These are phyloP conservation scores for Calonectria naviculata DNA, from an alignment of 2,329 filamentous ascomycete genomes.

Conservation along the genomic window DNA sequence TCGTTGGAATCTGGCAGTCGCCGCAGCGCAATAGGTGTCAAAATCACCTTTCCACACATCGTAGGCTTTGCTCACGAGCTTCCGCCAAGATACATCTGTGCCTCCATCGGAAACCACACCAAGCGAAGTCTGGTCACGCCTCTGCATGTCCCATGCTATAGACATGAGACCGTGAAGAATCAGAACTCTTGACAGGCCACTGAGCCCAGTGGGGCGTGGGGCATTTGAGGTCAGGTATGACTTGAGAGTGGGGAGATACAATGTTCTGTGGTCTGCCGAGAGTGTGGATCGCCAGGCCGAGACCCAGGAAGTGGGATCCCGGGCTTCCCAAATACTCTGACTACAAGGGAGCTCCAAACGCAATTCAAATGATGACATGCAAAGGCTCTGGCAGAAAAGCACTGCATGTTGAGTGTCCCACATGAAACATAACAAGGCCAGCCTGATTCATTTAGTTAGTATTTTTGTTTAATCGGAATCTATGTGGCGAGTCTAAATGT, in stretches of 20 bases:
- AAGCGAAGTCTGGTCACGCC: constrained; percentile 70
- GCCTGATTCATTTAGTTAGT: constrained; percentile 39
- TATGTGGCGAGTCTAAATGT: background rate
- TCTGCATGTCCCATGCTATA: constrained; percentile 70
- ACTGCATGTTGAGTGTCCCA: constrained; percentile 75
- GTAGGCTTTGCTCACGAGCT: constrained; percentile 63
- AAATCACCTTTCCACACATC: constrained; percentile 69
- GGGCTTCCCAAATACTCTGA: constrained; percentile 67
- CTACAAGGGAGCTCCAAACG: constrained; percentile 66
- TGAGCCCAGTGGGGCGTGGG: constrained; percentile 53
- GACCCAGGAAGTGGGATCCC: constrained; percentile 62
- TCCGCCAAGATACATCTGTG: constrained; percentile 54
- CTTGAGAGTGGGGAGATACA: constrained; percentile 65
- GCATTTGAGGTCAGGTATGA: constrained; percentile 62
- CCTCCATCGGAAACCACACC: constrained; percentile 48
- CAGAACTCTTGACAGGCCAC: constrained; percentile 63
- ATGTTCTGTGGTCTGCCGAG: constrained; percentile 18
- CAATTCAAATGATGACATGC: constrained; percentile 74
- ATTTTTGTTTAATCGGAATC: background rate
- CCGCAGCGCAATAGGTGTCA: constrained; percentile 57
- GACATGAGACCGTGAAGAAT: constrained; percentile 72
- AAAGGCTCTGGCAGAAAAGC: constrained; percentile 73
- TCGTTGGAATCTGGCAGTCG: constrained; percentile 9
- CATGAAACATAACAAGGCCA: constrained; percentile 72
- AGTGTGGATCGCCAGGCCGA: constrained; percentile 45